Base-by-base conservation (phyloP, 2,329 filamentous ascomycete species). In the Colletotrichum abscissum region DNA sequence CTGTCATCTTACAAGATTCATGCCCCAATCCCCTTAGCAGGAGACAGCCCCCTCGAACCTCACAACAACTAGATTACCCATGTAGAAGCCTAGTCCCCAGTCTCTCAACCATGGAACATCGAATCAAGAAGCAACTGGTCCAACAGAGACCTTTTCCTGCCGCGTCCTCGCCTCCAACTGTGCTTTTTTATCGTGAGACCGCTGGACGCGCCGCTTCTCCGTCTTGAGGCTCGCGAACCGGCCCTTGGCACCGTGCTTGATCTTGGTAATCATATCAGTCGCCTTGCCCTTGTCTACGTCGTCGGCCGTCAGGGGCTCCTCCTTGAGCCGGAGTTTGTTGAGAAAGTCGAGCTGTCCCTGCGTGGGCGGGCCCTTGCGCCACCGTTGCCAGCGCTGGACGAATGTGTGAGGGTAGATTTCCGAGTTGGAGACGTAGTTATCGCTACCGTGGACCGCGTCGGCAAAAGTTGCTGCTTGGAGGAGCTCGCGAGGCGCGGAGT, bases 201-300 rank as follows among this genome's bases (percentile, higher is more conserved):
- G 86, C 63, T 85, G 82, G 46, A 80, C 83, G 64, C 87, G 88
- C 56, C 86, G 88, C 79, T 88, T 91, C 67, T 87, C 84, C 0
- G 83, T 85, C 78, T 88, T 86, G 70, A 89, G 82, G 42, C 78
- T 86, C 30, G 86, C 84, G 79, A 89, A 95, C 84, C 84, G 90
- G 75, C 83, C 93, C 81, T 86, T 90, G 1, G 94, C 94, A 0
- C 96, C 96, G 80, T 97, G 93, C 81, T 93, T 96, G 74, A 98
- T 80, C 82, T 97, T 97, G 8, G 94, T 97, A 76, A 98, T 97
- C 93, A 97, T 95, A 80, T 98, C 95, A 5, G 89, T 89, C 5
- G 95, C 95, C 79, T 91, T 91, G 8, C 96, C 96, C 79, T 95
- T 97, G 16, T 89, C 95, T 71, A 97, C 78, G 33, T 91, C 88